Percentiles rank a stretch among this genome's conserved stretches.
Conservation (phyloP, 192 early-diverging fungal genomes). For the Rhizoclosmatium sp. region DNA sequence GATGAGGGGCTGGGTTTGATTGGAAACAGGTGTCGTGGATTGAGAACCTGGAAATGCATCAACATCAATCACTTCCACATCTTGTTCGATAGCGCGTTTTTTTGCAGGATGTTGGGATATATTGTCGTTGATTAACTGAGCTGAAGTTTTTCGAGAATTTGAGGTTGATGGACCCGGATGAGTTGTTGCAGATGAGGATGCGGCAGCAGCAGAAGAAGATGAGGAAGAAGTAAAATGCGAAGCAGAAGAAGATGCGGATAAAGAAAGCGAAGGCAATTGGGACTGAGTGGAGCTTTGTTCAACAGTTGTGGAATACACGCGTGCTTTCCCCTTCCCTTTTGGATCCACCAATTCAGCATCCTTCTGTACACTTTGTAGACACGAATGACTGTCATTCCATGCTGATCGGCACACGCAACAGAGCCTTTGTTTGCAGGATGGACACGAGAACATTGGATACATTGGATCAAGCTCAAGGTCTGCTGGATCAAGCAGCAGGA, state of each 20-base stretch:
- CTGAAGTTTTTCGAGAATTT: no score
- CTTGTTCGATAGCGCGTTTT: neutral
- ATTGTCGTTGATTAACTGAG: neutral
- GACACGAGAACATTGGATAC: neutral
- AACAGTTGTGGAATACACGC: neutral
- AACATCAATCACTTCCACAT: neutral
- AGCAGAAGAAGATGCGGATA: no score
- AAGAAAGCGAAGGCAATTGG: no score
- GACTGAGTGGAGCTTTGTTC: neutral
- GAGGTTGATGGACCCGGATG: no score
- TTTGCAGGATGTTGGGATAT: neutral
- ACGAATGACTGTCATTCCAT: neutral
- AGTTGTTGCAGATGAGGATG: no score
- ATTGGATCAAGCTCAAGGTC: neutral
- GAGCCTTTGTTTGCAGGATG: neutral
- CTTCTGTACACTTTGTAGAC: neutral
- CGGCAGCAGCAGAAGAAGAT: no score
- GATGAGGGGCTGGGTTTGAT: neutral
- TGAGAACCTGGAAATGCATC: neutral
- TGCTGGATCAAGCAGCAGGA: no score
- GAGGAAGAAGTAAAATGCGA: no score
- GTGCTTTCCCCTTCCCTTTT: neutral
- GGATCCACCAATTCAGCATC: neutral
- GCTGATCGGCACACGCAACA: neutral
- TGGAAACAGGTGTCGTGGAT: no score